phyloP scores from a whole-genome alignment of 2,329 filamentous ascomycete species.

The Xylariaceae sp. region DNA sequence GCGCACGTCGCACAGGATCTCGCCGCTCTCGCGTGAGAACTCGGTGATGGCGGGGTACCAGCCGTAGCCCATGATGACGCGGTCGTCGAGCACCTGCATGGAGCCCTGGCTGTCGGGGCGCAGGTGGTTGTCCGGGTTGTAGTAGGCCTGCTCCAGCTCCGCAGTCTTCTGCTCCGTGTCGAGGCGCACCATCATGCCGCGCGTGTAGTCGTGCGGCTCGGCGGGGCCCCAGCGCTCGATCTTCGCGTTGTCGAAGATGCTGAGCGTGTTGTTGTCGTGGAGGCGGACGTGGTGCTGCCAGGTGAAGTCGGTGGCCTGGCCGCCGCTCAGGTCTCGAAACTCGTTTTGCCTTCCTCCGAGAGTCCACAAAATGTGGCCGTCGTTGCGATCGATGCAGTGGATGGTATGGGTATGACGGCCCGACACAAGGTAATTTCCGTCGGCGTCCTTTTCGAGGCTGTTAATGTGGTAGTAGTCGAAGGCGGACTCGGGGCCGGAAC shows the following conservation, averaged over 20 bases:
- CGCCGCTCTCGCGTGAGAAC: slow-evolving; percentile 37
- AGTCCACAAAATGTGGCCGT: slow-evolving; percentile 26
- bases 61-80: slow-evolving; percentile 51
- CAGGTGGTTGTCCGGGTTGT: slow-evolving; percentile 17
- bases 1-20: slow-evolving; percentile 41
- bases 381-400: slow-evolving; percentile 20
- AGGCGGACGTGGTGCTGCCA: slow-evolving; percentile 33
- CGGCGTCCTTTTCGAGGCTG: slow-evolving; percentile 24
- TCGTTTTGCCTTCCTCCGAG: slow-evolving; percentile 29
- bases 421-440: slow-evolving; percentile 31
- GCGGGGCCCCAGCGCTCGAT: slow-evolving; percentile 12
- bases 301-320: slow-evolving; percentile 27
- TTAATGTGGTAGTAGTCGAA: slow-evolving; percentile 34
- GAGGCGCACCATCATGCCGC: slow-evolving; percentile 35
- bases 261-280: slow-evolving; percentile 21
- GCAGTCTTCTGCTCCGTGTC: slow-evolving; percentile 37
- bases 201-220: slow-evolving; percentile 23
- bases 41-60: slow-evolving; percentile 39
- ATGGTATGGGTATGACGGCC: slow-evolving; percentile 25
- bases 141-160: slow-evolving; percentile 35
- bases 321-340: slow-evolving; percentile 27
- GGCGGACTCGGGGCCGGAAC: slow-evolving; percentile 8
- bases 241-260: slow-evolving; percentile 30
- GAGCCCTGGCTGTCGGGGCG: slow-evolving; percentile 36
- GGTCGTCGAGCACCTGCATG: slow-evolving; percentile 40